Conservation (phyloP, 1,139 yeast species). For the Scheffersomyces lignicola region DNA sequence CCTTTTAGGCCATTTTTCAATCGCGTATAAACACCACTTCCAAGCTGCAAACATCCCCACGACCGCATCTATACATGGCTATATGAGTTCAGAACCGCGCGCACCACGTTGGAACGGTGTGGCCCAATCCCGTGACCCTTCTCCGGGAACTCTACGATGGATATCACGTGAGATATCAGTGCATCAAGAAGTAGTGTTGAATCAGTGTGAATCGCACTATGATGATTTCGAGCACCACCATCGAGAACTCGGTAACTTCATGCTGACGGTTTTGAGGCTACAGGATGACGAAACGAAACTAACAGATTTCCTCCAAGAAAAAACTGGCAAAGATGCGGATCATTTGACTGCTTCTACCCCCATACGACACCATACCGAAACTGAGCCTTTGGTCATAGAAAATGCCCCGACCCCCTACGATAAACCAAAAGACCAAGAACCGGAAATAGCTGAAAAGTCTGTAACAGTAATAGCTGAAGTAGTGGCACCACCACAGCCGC, state of each 20-base stretch:
- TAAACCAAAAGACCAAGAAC: no score
- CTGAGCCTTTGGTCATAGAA: no score
- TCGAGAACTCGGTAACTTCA: conserved; percentile 22
- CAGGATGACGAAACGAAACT: conserved; percentile 7
- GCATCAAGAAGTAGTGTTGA: conserved; percentile 29
- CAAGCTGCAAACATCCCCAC: no score
- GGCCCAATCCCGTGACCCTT: conserved; percentile 33
- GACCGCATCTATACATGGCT: background rate
- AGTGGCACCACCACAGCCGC: no score
- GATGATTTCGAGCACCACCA: conserved; percentile 14
- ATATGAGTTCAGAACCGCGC: conserved; percentile 27
- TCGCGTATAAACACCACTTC: no score
- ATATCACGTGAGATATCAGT: conserved; percentile 32
- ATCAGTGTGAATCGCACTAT: conserved; percentile 21
- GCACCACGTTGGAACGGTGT: conserved; percentile 27
- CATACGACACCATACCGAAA: conserved; percentile 4
- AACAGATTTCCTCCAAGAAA: background rate
- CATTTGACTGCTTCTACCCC: background rate
- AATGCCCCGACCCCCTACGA: no score
- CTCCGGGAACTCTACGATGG: conserved; percentile 43
- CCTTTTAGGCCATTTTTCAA: no score
- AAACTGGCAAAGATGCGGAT: background rate
- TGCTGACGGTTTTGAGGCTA: conserved; percentile 18
- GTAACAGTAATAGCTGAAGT: no score
- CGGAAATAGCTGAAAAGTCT: no score